A percentile compares a stretch with the other conserved stretches of the same genome.
These are phyloP conservation scores for Ogataea ramenticola DNA, from an alignment of 805 yeast genomes.

Conservation along the genomic window DNA sequence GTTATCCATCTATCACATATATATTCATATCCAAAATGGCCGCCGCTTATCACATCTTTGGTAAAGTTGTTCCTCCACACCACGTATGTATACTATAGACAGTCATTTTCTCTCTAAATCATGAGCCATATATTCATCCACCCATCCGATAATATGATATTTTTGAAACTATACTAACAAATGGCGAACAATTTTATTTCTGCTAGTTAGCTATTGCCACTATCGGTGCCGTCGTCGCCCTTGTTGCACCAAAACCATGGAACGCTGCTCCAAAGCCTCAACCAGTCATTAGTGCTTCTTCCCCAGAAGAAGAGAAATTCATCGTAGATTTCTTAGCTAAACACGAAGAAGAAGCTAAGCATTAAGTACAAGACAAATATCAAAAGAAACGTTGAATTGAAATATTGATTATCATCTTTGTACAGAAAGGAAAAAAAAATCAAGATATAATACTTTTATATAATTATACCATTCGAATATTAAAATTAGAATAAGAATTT, in stretches of 20 bases:
- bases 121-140: too few species aligned
- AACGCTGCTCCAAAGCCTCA: constrained; percentile 46
- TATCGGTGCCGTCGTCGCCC: constrained; percentile 56
- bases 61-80: constrained; percentile 79
- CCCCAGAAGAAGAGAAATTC: constrained; percentile 87
- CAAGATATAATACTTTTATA: too few species aligned
- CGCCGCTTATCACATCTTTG: constrained; percentile 77
- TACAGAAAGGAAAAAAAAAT: too few species aligned
- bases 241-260: constrained; percentile 73
- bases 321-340: constrained; percentile 61
- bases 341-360: constrained; percentile 28
- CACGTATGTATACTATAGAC: constrained; percentile 52
- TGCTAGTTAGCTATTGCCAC: constrained; percentile 70
- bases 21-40: constrained; percentile 45
- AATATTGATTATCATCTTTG: too few species aligned
- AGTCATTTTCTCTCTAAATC: too few species aligned
- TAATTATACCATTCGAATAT: too few species aligned
- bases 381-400: too few species aligned
- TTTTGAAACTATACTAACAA: neutral
- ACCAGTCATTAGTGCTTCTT: constrained; percentile 67
- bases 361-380: constrained; percentile 3
- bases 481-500: too few species aligned
- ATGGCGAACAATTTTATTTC: neutral
- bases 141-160: too few species aligned
- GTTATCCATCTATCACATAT: neutral